Percentiles rank a stretch among this genome's conserved stretches.
Conservation (phyloP, 2,329 filamentous ascomycete species). For the Botrytis sinoallii region DNA sequence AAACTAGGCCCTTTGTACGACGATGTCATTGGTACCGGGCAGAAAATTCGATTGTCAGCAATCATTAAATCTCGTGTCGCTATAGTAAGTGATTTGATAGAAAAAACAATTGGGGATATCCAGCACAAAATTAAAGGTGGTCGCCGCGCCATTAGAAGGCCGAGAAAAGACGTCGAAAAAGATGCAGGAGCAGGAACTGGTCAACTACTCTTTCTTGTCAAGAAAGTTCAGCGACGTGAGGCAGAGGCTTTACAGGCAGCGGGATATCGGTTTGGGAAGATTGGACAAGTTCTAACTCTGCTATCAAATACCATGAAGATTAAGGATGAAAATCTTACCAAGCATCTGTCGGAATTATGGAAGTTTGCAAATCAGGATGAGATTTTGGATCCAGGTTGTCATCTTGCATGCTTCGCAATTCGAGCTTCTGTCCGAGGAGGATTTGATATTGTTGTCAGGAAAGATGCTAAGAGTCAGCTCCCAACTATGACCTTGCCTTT, state of each 20-base stretch:
- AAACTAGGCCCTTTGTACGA: slow-evolving; percentile 71
- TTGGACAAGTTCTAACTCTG: slow-evolving; percentile 63
- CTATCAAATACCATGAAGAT: slow-evolving; percentile 75
- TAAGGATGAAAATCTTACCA: slow-evolving; percentile 56
- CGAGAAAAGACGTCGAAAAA: slow-evolving; percentile 13
- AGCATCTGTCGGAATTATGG: slow-evolving; percentile 62
- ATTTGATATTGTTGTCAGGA: slow-evolving; percentile 39
- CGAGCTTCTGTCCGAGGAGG: slow-evolving; percentile 47
- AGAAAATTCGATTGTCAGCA: slow-evolving; percentile 17
- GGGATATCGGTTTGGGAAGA: slow-evolving; percentile 75
- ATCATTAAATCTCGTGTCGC: slow-evolving; percentile 14
- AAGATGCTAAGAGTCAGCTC: slow-evolving; percentile 53
- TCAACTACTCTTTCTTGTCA: slow-evolving; percentile 77
- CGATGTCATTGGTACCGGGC: slow-evolving; percentile 67
- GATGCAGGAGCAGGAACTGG: slow-evolving; percentile 15
- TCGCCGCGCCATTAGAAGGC: slow-evolving; percentile 3
- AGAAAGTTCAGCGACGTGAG: slow-evolving; percentile 57
- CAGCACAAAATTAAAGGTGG: slow-evolving; percentile 18
- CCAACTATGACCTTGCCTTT: slow-evolving; percentile 56
- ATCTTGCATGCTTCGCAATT: slow-evolving; percentile 58
- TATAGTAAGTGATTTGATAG: slow-evolving; percentile 3
- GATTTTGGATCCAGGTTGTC: slow-evolving; percentile 51
- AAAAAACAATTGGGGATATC: slow-evolving; percentile 7
- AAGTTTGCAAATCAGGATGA: slow-evolving; percentile 50
- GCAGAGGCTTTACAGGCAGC: slow-evolving; percentile 62